A percentile compares a stretch with the other conserved stretches of the same genome.
Conservation (phyloP, 148 eudicot species). For the Rhododendron ferrugineum region DNA sequence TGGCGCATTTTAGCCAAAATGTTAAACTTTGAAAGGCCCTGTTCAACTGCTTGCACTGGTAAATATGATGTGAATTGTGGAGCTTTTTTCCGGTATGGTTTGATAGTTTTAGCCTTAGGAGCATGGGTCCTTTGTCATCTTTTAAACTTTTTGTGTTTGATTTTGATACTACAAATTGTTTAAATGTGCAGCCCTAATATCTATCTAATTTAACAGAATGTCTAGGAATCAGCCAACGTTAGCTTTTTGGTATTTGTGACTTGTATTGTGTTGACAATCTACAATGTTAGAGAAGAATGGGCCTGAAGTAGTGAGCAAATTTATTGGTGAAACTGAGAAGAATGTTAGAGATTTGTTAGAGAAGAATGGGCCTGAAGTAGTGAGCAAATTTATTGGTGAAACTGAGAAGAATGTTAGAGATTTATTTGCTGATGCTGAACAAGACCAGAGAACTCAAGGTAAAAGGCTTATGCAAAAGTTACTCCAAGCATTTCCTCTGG, state of each 20-base stretch:
- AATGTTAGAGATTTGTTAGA: constrained; percentile 94
- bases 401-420: constrained; percentile 98
- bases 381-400: constrained; percentile 98
- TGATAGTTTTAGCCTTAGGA: not conserved
- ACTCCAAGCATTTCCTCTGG: not conserved
- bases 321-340: constrained; percentile 99
- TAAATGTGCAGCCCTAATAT: not conserved
- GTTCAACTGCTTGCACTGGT: too few relatives aligned
- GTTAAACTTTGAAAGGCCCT: not conserved
- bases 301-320: constrained; percentile 95
- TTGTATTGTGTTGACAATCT: not conserved
- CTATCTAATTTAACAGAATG: not conserved
- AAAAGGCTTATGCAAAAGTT: not conserved
- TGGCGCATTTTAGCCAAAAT: not conserved
- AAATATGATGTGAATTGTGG: too few relatives aligned
- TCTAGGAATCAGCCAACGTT: not conserved
- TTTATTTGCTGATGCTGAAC: constrained; percentile 98
- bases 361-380: constrained; percentile 97
- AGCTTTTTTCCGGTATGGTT: not conserved
- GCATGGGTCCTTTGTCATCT: not conserved
- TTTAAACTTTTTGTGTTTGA: not conserved
- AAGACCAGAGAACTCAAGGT: constrained; percentile 83
- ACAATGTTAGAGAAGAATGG: constrained; percentile 97
- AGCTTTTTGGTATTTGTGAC: not conserved
- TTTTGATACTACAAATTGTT: not conserved